Conservation (phyloP, 257 asterid species). For the Thymus quinquecostatus region DNA sequence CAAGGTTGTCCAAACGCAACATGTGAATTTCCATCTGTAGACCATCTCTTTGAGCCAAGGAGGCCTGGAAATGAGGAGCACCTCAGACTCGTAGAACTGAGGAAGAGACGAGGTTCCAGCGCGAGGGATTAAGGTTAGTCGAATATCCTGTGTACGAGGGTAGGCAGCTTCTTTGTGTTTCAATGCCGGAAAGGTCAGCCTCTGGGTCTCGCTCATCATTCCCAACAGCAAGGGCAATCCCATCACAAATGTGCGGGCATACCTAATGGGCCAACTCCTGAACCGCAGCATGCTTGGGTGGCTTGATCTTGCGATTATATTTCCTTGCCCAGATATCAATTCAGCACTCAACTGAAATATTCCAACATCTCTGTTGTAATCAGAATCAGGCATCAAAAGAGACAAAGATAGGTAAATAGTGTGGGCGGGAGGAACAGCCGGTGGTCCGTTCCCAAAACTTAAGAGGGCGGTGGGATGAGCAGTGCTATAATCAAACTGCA, state of each 20-base stretch:
- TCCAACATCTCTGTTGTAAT: slow-evolving; percentile 80
- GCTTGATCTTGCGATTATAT: slow-evolving; percentile 50
- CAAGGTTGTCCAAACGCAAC: slow-evolving; percentile 66
- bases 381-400: slow-evolving; percentile 85
- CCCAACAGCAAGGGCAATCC: slow-evolving; percentile 69
- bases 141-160: slow-evolving; percentile 53
- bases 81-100: slow-evolving; percentile 64
- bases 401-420: slow-evolving; percentile 62
- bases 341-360: slow-evolving; percentile 80
- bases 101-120: slow-evolving; percentile 66
- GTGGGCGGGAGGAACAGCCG: slow-evolving; percentile 59
- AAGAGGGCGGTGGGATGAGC: slow-evolving; percentile 64
- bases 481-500: slow-evolving; percentile 67
- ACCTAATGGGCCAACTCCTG: slow-evolving; percentile 75
- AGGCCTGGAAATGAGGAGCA: slow-evolving; percentile 51
- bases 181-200: slow-evolving; percentile 46
- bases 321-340: slow-evolving; percentile 49
- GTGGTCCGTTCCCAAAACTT: slow-evolving; percentile 28
- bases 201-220: slow-evolving; percentile 61
- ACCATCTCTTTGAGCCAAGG: slow-evolving; percentile 68
- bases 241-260: slow-evolving; percentile 54
- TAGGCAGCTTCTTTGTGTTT: slow-evolving; percentile 58
- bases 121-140: slow-evolving; percentile 59
- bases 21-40: slow-evolving; percentile 71
- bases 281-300: slow-evolving; percentile 74